A percentile compares a stretch with the other conserved stretches of the same genome.
Evolutionary conservation across 2,329 filamentous ascomycete species (phyloP).

Genomic region (Diaporthe batatas): DNA sequence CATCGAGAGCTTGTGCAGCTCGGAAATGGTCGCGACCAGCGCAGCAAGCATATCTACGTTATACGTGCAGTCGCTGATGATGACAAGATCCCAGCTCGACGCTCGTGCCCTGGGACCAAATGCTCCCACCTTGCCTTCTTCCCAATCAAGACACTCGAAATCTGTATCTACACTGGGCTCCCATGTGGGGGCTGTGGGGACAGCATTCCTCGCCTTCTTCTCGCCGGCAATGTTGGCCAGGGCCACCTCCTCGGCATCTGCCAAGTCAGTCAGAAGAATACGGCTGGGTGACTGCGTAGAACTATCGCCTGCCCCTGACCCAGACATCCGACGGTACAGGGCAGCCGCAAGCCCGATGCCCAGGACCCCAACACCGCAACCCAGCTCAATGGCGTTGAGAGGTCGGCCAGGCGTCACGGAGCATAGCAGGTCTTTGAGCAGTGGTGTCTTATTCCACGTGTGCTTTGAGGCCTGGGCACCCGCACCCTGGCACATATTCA

Average conservation of each 20-base stretch:
- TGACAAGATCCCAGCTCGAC: slow-evolving; percentile 64
- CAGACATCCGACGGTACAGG: slow-evolving; percentile 42
- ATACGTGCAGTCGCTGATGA: slow-evolving; percentile 73
- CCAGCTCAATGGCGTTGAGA: slow-evolving; percentile 66
- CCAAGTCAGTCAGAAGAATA: slow-evolving; percentile 68
- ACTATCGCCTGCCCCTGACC: not conserved
- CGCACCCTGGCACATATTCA: slow-evolving; percentile 31
- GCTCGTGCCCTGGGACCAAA: slow-evolving; percentile 59
- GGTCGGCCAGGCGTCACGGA: slow-evolving; percentile 38
- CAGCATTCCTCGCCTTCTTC: slow-evolving; percentile 35
- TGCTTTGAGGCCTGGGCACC: not conserved
- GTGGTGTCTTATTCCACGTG: slow-evolving; percentile 38
- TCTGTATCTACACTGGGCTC: slow-evolving; percentile 40
- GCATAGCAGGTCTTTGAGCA: slow-evolving; percentile 50
- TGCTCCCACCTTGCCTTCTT: slow-evolving; percentile 59
- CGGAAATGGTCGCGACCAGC: slow-evolving; percentile 66
- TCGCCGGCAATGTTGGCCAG: slow-evolving; percentile 60
- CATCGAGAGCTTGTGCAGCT: slow-evolving; percentile 55
- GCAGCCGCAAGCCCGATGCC: slow-evolving; percentile 61
- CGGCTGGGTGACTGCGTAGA: slow-evolving; percentile 43
- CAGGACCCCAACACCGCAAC: slow-evolving; percentile 69
- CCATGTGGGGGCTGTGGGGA: fast-evolving
- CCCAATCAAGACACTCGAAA: slow-evolving; percentile 71
- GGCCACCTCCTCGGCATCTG: slow-evolving; percentile 65
- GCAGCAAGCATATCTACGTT: slow-evolving; percentile 69